phyloP scores from a whole-genome alignment of 495 filamentous ascomycete species.

The Xylaria intraflava region DNA sequence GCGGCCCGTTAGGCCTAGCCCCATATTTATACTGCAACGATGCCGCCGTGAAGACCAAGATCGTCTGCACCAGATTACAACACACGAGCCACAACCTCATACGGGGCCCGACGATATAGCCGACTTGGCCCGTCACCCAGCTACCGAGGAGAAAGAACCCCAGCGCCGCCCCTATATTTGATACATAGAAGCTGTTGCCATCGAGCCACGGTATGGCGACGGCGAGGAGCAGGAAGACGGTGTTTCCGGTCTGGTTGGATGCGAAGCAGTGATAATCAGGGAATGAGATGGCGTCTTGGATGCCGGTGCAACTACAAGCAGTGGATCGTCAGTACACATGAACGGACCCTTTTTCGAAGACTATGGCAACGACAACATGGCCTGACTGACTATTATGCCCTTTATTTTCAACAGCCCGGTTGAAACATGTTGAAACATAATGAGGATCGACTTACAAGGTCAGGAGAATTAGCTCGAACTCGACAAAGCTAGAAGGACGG shows the following conservation, averaged over 20 bases:
- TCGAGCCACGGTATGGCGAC: conserved; percentile 44
- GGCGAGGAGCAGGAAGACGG: conserved; percentile 51
- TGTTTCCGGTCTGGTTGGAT: conserved; percentile 62
- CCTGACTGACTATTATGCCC: not conserved
- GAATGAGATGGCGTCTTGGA: conserved; percentile 55
- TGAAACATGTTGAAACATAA: not conserved
- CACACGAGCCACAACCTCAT: conserved; percentile 46
- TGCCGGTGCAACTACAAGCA: conserved; percentile 30
- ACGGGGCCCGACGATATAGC: conserved; percentile 46
- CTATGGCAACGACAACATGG: not conserved
- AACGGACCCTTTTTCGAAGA: not conserved
- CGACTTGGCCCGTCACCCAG: conserved; percentile 49
- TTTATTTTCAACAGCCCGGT: not conserved
- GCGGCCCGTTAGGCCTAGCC: conserved; percentile 22
- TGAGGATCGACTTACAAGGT: conserved; percentile 32
- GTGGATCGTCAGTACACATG: conserved; percentile 11
- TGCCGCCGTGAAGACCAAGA: conserved; percentile 47
- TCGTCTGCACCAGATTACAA: conserved; percentile 48
- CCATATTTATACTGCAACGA: conserved; percentile 39
- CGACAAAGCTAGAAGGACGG: conserved; percentile 29
- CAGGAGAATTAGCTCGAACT: conserved; percentile 36
- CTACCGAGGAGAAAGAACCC: conserved; percentile 48
- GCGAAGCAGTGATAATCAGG: conserved; percentile 59
- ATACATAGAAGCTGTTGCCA: conserved; percentile 40
- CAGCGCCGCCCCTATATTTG: conserved; percentile 49